phyloP scores from a whole-genome alignment of 306 rosid species.

The Vachellia pachyceras region DNA sequence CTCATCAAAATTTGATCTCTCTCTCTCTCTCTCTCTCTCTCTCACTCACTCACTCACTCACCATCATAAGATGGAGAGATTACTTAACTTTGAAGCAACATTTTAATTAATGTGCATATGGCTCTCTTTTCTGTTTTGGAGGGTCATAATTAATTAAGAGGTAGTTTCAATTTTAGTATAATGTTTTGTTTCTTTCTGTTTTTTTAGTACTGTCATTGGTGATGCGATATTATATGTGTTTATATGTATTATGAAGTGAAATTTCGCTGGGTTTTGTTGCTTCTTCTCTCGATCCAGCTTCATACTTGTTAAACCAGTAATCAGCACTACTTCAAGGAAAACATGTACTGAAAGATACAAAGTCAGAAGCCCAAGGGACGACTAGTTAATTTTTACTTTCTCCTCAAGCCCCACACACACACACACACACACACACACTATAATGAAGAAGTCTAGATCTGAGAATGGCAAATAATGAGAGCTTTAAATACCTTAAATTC shows the following conservation, averaged over 20 bases:
- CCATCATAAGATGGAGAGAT: not conserved
- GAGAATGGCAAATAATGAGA: not conserved
- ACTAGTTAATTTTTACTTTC: not conserved
- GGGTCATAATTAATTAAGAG: not conserved
- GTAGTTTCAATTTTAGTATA: not conserved
- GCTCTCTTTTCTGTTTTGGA: not conserved
- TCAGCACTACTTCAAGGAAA: too few relatives aligned
- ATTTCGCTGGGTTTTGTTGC: not conserved
- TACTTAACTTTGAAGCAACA: not conserved
- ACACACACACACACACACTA: too few relatives aligned
- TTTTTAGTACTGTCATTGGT: not conserved
- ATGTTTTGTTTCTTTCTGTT: not conserved
- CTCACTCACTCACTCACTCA: too few relatives aligned
- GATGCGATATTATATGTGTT: not conserved
- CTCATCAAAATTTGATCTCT: not conserved
- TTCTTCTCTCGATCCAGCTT: not conserved
- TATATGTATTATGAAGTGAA: not conserved
- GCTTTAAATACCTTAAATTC: not conserved
- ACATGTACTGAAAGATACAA: not conserved
- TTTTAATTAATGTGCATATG: not conserved
- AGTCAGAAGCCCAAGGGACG: not conserved
- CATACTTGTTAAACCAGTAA: too few relatives aligned
- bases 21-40: too few relatives aligned
- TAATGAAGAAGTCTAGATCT: not conserved
- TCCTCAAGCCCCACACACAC: not conserved